Conservation (phyloP, 306 rosid genomes). For the Prunus dulcis region DNA sequence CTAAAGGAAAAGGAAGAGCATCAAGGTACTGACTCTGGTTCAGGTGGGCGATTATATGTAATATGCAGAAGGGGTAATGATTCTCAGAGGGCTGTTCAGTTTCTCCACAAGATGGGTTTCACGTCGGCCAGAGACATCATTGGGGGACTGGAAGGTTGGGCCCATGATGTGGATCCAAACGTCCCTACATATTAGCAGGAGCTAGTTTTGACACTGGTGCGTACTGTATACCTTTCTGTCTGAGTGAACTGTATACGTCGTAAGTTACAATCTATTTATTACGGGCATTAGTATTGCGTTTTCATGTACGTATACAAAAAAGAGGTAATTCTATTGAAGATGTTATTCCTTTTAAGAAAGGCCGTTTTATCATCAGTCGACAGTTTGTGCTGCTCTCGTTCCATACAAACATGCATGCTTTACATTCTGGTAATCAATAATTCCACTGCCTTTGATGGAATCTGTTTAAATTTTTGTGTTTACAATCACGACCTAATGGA, state of each 20-base stretch:
- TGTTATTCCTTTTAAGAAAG: not conserved
- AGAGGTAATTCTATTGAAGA: not conserved
- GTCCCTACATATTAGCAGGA: conserved; percentile 49
- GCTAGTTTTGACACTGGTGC: not conserved
- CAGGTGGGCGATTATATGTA: conserved; percentile 45
- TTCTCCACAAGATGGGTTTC: conserved; percentile 71
- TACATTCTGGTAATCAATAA: not conserved
- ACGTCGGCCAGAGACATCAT: conserved; percentile 72
- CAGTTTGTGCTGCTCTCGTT: not conserved
- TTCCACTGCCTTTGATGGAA: not conserved
- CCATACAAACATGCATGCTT: not conserved
- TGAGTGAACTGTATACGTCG: not conserved
- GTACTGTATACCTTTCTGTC: not conserved
- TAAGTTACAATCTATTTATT: not conserved
- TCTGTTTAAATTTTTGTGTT: not conserved
- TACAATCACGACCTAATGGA: not conserved
- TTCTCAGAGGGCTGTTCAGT: conserved; percentile 89
- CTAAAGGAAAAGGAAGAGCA: conserved; percentile 28
- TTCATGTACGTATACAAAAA: not conserved
- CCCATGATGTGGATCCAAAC: conserved; percentile 65
- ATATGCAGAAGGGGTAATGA: conserved; percentile 94
- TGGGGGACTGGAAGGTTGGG: conserved; percentile 89
- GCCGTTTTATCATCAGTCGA: not conserved
- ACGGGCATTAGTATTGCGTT: not conserved
- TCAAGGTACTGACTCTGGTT: conserved; percentile 4